Evolutionary conservation across 495 filamentous ascomycete species (phyloP), one percentile per base, ranked within the genome.

Genomic region (Penicillium longicatenatum): DNA sequence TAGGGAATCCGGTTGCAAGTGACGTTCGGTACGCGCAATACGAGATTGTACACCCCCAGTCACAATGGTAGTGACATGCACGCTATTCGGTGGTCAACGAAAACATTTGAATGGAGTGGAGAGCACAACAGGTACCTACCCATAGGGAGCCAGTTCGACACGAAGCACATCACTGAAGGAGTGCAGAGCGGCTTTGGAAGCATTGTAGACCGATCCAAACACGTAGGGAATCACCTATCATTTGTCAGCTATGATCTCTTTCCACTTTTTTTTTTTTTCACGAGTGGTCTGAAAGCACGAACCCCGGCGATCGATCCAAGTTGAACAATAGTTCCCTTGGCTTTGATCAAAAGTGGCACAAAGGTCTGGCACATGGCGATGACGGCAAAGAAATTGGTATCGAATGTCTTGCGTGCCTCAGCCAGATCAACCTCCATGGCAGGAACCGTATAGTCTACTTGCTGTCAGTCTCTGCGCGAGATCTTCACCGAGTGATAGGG

Each of bases 111-210:
- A 5, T 4, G 16, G 6, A 33, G 29, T 24, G 42, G 37, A 52
- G 43, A 30, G 9, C 26, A 19, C 16, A 17, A 30, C 0, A 17
- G 17, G 33, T 17, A 60, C 70, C 22, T 70, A 79, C 76, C 72
- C 76, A 46, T 75, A 76, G 6, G 76, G 77, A 45, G 71, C 77
- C 17, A 79, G 57, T 58, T 80, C 86, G 10, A 88, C 73, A 12
- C 85, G 76, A 41, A 90, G 65, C 2, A 84, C 83, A 37, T 88
- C 78, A 60, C 75, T 81, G 57, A 84, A 86, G 3, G 79, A 75
- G 56, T 86, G 83, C 49, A 88, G 59, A 7, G 87, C 87, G 1
- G 84, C 84, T 70, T 89, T 89, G 35, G 79, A 81, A 16, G 84
- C 83, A 64, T 83, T 84, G 69, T 90, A 89, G 20, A 82, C 74